Conservation (phyloP, 164 flowering plant genomes). For the Euptelea pleiosperma region DNA sequence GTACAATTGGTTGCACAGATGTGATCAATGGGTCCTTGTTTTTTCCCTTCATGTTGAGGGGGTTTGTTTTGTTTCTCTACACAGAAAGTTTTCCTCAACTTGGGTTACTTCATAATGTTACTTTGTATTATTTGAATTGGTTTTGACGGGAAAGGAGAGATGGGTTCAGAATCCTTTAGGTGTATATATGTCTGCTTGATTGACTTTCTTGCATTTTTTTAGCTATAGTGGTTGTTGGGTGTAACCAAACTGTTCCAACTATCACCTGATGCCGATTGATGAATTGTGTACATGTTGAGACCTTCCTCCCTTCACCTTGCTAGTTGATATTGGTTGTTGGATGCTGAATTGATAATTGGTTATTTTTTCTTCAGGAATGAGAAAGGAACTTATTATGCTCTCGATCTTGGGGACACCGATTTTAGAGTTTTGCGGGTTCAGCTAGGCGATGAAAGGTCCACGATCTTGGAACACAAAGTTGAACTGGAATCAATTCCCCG, state of each 20-base stretch:
- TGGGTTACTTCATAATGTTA: too few relatives aligned
- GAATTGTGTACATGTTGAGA: not conserved
- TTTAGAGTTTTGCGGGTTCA: conserved; percentile 83
- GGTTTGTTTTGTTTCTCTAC: not conserved
- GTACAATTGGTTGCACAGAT: not conserved
- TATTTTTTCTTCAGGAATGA: conserved; percentile 56
- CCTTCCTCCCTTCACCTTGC: not conserved
- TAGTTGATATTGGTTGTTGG: not conserved
- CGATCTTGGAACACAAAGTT: conserved; percentile 42
- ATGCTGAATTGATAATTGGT: not conserved
- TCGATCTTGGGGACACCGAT: conserved; percentile 88
- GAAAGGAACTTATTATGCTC: conserved; percentile 74
- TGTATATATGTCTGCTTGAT: too few relatives aligned
- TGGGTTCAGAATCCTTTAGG: too few relatives aligned
- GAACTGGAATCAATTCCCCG: conserved; percentile 65
- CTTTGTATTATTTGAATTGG: too few relatives aligned
- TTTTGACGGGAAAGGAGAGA: too few relatives aligned
- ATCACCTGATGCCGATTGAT: not conserved
- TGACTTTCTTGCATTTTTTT: too few relatives aligned
- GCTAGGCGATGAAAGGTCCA: conserved; percentile 59
- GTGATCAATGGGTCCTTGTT: not conserved
- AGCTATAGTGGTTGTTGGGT: conserved; percentile 6
- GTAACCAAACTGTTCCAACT: not conserved
- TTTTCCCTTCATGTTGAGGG: not conserved
- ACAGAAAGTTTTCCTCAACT: not conserved